These are phyloP conservation scores for Nakataea oryzae DNA, from an alignment of 2,329 filamentous ascomycete species.

Conservation along the genomic window DNA sequence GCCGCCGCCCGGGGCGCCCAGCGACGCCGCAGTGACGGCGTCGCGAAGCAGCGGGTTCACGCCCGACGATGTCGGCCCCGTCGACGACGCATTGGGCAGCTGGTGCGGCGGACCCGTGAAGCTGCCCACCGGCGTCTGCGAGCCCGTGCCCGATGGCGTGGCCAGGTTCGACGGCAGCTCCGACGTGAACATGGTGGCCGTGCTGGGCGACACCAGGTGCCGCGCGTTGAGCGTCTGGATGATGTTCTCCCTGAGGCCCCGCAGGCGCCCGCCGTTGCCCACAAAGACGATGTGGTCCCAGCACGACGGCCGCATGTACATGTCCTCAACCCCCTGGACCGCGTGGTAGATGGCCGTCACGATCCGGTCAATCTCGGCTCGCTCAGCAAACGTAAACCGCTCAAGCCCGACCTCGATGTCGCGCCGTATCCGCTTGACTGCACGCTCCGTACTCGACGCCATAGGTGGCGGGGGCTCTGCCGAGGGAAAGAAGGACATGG, in stretches of 20 bases:
- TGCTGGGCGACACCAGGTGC: slow-evolving; percentile 84
- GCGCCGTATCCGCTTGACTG: slow-evolving; percentile 31
- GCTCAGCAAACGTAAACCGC: slow-evolving; percentile 59
- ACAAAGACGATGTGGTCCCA: slow-evolving; percentile 92
- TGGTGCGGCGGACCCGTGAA: slow-evolving; percentile 45
- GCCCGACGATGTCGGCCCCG: slow-evolving; percentile 1
- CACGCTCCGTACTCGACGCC: slow-evolving; percentile 9
- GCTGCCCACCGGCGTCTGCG: slow-evolving; percentile 72
- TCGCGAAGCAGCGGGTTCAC: slow-evolving; percentile 90
- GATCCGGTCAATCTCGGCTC: slow-evolving; percentile 70
- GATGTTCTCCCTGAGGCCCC: slow-evolving; percentile 83
- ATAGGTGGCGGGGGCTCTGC: slow-evolving; percentile 9
- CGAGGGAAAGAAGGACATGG: slow-evolving; percentile 10
- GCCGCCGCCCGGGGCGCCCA: slow-evolving; percentile 33
- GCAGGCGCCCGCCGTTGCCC: slow-evolving; percentile 66
- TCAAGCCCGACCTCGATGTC: slow-evolving; percentile 72
- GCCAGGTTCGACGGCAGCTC: slow-evolving; percentile 91
- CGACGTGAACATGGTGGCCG: slow-evolving; percentile 92
- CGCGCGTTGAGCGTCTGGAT: slow-evolving; percentile 68
- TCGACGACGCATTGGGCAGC: slow-evolving; percentile 34
- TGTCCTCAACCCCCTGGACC: slow-evolving; percentile 72
- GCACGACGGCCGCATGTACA: slow-evolving; percentile 71
- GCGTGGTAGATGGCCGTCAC: slow-evolving; percentile 75
- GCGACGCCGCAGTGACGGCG: slow-evolving; percentile 62
- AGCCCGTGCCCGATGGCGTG: slow-evolving; percentile 80